These are phyloP conservation scores for Penicillium verhagenii DNA, from an alignment of 495 filamentous ascomycete species.

Conservation along the genomic window DNA sequence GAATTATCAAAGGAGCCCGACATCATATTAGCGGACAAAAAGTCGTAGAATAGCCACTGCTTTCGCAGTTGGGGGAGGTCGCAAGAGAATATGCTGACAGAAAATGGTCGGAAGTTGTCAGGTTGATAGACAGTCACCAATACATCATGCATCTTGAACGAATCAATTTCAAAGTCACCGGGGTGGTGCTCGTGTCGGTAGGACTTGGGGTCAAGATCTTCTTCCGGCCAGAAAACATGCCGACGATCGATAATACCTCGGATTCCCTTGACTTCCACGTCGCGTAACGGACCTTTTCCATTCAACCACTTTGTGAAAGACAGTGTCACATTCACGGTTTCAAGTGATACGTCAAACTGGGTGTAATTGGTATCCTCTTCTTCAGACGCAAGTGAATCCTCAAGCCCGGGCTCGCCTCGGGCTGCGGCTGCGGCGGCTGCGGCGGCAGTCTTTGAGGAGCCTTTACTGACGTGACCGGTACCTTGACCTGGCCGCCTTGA, in stretches of 20 bases:
- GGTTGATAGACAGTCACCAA: constrained; percentile 92
- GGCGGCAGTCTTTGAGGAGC: constrained; percentile 80
- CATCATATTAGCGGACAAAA: constrained; percentile 91
- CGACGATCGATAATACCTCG: constrained; percentile 93
- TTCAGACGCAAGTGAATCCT: constrained; percentile 31
- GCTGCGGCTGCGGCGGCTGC: constrained; percentile 80
- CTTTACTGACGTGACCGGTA: constrained; percentile 80
- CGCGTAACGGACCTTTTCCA: constrained; percentile 84
- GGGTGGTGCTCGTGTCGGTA: constrained; percentile 85
- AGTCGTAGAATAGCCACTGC: constrained; percentile 97
- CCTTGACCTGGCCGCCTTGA: constrained; percentile 84
- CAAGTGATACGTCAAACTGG: constrained; percentile 93
- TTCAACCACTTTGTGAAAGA: constrained; percentile 98
- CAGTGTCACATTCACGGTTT: constrained; percentile 94
- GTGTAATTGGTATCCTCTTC: constrained; percentile 96
- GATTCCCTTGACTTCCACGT: constrained; percentile 94
- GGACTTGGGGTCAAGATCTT: constrained; percentile 78
- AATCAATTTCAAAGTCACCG: constrained; percentile 94
- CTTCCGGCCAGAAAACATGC: constrained; percentile 65
- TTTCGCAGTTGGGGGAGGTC: constrained; percentile 90
- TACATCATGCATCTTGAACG: constrained; percentile 93
- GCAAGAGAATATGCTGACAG: constrained; percentile 91
- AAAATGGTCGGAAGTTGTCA: constrained; percentile 83
- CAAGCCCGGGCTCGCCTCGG: constrained; percentile 34
- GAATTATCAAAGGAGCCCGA: constrained; percentile 94